A percentile compares a stretch with the other conserved stretches of the same genome.
Conservation (phyloP, 2,329 filamentous ascomycete genomes). For the Triangularia verruculosa region DNA sequence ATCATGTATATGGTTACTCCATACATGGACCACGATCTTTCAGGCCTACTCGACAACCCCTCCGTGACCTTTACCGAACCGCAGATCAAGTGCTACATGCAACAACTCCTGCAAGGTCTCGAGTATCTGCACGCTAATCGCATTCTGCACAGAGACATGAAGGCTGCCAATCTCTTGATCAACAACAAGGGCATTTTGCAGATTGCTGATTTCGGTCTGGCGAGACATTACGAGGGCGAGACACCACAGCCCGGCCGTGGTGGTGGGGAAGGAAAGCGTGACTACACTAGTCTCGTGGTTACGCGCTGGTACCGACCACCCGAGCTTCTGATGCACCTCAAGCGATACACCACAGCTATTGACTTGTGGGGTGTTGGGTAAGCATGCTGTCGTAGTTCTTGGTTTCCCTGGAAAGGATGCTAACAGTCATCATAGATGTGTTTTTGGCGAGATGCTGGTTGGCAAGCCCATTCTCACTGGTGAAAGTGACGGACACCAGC, state of each 20-base stretch:
- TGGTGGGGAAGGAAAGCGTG: slow-evolving; percentile 78
- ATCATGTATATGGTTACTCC: slow-evolving; percentile 99
- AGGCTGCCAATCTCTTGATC: slow-evolving; percentile 95
- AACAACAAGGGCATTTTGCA: slow-evolving; percentile 91
- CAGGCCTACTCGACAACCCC: slow-evolving; percentile 92
- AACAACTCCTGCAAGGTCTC: slow-evolving; percentile 86
- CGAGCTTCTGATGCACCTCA: slow-evolving; percentile 82
- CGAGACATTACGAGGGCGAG: slow-evolving; percentile 85
- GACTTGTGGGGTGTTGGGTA: slow-evolving; percentile 98
- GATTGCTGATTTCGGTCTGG: slow-evolving; percentile 95
- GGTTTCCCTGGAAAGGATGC: not conserved
- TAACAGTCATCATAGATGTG: slow-evolving; percentile 59
- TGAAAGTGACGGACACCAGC: slow-evolving; percentile 83
- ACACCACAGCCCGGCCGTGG: slow-evolving; percentile 73
- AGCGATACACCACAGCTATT: slow-evolving; percentile 93
- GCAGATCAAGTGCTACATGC: slow-evolving; percentile 97
- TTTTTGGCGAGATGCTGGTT: slow-evolving; percentile 96
- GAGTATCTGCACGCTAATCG: slow-evolving; percentile 84
- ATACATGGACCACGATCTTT: slow-evolving; percentile 99
- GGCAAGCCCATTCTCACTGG: slow-evolving; percentile 90
- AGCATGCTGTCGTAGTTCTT: slow-evolving; percentile 20
- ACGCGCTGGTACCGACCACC: slow-evolving; percentile 97
- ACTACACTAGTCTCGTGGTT: slow-evolving; percentile 96
- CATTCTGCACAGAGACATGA: slow-evolving; percentile 97
- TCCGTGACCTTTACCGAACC: slow-evolving; percentile 80